These are phyloP conservation scores for Curvularia eragrostidis DNA, from an alignment of 2,329 filamentous ascomycete genomes.

Conservation along the genomic window DNA sequence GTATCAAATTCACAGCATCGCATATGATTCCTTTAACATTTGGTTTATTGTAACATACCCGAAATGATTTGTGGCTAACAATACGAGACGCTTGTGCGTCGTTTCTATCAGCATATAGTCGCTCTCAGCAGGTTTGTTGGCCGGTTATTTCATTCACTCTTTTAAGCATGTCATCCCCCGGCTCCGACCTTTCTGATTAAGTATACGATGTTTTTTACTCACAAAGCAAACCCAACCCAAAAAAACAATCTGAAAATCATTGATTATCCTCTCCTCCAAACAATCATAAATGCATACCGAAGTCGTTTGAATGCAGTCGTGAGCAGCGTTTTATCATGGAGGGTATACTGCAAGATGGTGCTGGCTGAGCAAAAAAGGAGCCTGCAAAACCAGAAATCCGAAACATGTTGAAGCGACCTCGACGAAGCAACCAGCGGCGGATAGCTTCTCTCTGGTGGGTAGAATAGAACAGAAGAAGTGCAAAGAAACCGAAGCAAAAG, in stretches of 20 bases:
- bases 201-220: conserved; percentile 9
- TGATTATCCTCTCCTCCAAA: conserved; percentile 25
- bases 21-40: neutral
- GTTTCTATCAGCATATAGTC: conserved; percentile 8
- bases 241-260: no score
- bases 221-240: conserved; percentile 10
- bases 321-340: conserved; percentile 35
- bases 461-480: conserved; percentile 8
- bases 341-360: conserved; percentile 32
- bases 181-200: neutral
- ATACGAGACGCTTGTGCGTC: conserved; percentile 15
- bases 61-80: conserved; percentile 21
- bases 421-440: conserved; percentile 25
- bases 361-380: conserved; percentile 15
- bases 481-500: neutral
- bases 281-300: conserved; percentile 20
- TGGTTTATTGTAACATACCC: conserved; percentile 21
- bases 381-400: neutral
- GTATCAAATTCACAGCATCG: neutral
- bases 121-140: neutral
- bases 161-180: neutral
- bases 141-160: neutral
- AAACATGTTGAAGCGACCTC: conserved; percentile 15
- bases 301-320: conserved; percentile 34
- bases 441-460: conserved; percentile 13